Conservation (phyloP, 2,329 filamentous ascomycete genomes). For the Alternaria sp. region DNA sequence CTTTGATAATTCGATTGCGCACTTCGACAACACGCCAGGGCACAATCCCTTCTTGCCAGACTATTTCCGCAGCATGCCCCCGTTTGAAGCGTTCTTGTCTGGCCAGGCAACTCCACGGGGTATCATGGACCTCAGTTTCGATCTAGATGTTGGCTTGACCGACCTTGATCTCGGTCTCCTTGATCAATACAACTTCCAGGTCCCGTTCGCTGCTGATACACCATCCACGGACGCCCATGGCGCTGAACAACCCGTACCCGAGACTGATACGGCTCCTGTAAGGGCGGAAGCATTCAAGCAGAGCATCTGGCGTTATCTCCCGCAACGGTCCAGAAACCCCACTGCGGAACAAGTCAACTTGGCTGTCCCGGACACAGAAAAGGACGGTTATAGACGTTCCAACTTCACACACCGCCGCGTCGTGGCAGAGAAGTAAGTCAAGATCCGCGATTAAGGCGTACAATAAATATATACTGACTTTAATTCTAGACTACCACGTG, state of each 20-base stretch:
- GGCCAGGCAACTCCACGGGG: conserved; percentile 54
- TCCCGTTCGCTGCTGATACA: conserved; percentile 48
- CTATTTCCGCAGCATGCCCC: conserved; percentile 40
- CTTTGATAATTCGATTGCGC: conserved; percentile 19
- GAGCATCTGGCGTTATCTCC: conserved; percentile 55
- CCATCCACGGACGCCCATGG: conserved; percentile 31
- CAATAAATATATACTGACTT: neutral
- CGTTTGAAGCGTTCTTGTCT: conserved; percentile 33
- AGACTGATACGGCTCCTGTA: conserved; percentile 29
- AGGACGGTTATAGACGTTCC: conserved; percentile 38
- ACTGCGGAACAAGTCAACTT: conserved; percentile 47
- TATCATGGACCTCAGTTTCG: conserved; percentile 53
- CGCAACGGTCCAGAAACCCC: conserved; percentile 36
- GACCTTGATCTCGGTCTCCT: conserved; percentile 54
- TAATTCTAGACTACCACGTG: conserved; percentile 39
- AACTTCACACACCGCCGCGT: conserved; percentile 47
- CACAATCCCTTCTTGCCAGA: conserved; percentile 33
- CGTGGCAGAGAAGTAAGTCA: conserved; percentile 44
- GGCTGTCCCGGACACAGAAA: conserved; percentile 45
- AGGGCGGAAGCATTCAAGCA: conserved; percentile 48
- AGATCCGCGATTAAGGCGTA: neutral
- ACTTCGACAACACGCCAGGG: conserved; percentile 21
- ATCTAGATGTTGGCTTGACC: conserved; percentile 54
- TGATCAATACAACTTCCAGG: conserved; percentile 54
- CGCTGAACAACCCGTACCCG: conserved; percentile 17